Base-by-base conservation (phyloP, 352 stramenopile species). In the Labyrinthula sp. region DNA sequence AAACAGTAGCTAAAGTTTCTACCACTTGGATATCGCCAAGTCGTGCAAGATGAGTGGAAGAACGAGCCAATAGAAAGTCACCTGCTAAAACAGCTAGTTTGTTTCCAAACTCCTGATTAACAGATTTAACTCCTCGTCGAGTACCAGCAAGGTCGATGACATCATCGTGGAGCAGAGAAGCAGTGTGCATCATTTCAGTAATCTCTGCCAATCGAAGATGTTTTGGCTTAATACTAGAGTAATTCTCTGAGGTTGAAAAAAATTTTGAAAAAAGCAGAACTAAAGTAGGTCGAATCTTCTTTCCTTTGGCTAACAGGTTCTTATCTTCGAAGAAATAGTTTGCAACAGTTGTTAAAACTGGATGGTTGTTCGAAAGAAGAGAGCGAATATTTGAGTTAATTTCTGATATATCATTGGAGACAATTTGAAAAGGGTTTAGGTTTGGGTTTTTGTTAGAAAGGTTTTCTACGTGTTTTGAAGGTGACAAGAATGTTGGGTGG, bases 181-280 rank as follows among this genome's bases (percentile, higher is more conserved):
- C 85, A 15, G 87, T 95, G 68, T 97, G 89, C 64, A 97, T 95
- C 78, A 97, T 93, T 69, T 98, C 89, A 23, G 71, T 79, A 27
- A 86, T 86, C 61, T 84, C 72, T 14, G 72, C 75, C 20, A 86
- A 56, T 5, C 75, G 54, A 15, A 68, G 59, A 61, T 86, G 73
- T 4, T 7, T 14, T 12, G 36, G 23, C 5, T 33, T 30, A 10
- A 60, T 4, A 23, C 9, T 37, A 20, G 30, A 8, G 20, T 21
- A 15, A 14, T 31, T 30, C 55, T 81, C 69, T 1, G 56, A 62
- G 7, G 61, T 59, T 10, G 65, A 63, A 0, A 46, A 59, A 12
- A 49, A 20, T 38, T 77, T 63, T 2, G 82, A 70, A 54, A 97
- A 70, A 4, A 97, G 68, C 43, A 93, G 67, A 8, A 95, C 79